Percentiles rank a stretch among this genome's conserved stretches.
These are phyloP conservation scores for Ustulina deusta DNA, from an alignment of 2,329 filamentous ascomycete species.

Conservation along the genomic window DNA sequence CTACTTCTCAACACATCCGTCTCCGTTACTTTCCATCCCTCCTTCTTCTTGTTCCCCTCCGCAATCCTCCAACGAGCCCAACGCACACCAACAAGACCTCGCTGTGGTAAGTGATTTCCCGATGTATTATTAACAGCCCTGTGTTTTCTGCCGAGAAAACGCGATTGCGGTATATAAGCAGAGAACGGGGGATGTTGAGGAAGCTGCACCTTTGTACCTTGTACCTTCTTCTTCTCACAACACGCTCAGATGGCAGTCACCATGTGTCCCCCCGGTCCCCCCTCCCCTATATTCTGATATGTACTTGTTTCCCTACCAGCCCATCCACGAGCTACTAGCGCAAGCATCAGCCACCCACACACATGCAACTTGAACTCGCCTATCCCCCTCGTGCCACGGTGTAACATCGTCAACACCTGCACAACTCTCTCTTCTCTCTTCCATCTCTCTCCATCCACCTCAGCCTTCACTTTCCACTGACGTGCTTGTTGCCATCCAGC, in stretches of 20 bases:
- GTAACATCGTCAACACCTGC: constrained; percentile 8
- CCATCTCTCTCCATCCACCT: not conserved
- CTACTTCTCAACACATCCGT: not conserved
- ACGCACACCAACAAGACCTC: not conserved
- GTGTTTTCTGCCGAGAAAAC: too few relatives aligned
- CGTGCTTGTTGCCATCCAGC: constrained; percentile 6
- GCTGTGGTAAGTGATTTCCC: not conserved
- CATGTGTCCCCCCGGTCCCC: not conserved
- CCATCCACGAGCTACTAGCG: not conserved
- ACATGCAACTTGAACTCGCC: not conserved
- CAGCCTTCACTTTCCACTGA: constrained; percentile 4
- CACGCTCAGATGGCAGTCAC: not conserved
- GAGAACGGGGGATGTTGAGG: not conserved
- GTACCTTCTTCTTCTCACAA: constrained; percentile 8
- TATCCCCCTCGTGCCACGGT: constrained; percentile 6
- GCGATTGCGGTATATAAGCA: not conserved
- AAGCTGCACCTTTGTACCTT: not conserved
- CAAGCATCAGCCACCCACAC: not conserved
- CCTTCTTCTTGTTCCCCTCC: not conserved
- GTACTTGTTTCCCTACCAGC: not conserved
- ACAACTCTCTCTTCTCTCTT: not conserved
- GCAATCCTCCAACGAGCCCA: not conserved
- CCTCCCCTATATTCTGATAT: not conserved
- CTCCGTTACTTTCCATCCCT: not conserved
- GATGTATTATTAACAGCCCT: not conserved